phyloP scores from a whole-genome alignment of 805 yeast species.

The Candida peoriensis region DNA sequence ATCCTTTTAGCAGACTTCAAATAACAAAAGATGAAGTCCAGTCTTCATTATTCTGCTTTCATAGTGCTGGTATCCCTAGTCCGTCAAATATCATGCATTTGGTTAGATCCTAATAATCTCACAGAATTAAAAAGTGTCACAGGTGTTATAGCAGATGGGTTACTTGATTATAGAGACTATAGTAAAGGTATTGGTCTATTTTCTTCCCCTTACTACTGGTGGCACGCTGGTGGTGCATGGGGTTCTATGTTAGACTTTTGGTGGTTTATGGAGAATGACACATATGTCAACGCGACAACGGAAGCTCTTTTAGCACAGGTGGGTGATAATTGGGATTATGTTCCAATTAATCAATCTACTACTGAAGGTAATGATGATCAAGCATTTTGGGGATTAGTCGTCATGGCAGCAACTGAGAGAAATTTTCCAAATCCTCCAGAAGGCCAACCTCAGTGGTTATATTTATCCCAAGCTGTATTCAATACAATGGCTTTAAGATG shows the following conservation, averaged over 20 bases:
- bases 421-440: slow-evolving; percentile 68
- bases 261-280: slow-evolving; percentile 60
- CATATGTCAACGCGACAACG: slow-evolving; percentile 51
- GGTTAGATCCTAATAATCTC: slow-evolving; percentile 26
- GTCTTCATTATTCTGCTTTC: no score
- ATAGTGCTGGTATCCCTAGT: slow-evolving; percentile 5
- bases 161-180: slow-evolving; percentile 54
- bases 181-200: slow-evolving; percentile 77
- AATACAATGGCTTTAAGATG: slow-evolving; percentile 80
- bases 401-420: slow-evolving; percentile 77
- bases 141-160: slow-evolving; percentile 54
- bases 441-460: slow-evolving; percentile 64
- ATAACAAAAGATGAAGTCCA: slow-evolving; percentile 3
- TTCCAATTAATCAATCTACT: slow-evolving; percentile 75
- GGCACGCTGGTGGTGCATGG: slow-evolving; percentile 85
- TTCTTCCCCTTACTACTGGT: slow-evolving; percentile 77
- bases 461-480: slow-evolving; percentile 77
- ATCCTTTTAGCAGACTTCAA: neutral
- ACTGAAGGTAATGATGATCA: slow-evolving; percentile 94
- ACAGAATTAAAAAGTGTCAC: slow-evolving; percentile 40
- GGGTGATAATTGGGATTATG: slow-evolving; percentile 59
- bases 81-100: slow-evolving; percentile 11
- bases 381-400: slow-evolving; percentile 89
- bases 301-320: slow-evolving; percentile 60
- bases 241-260: slow-evolving; percentile 58